Evolutionary conservation across 2,329 filamentous ascomycete genomes (phyloP).

Genomic region (Clarireedia monteithiana): DNA sequence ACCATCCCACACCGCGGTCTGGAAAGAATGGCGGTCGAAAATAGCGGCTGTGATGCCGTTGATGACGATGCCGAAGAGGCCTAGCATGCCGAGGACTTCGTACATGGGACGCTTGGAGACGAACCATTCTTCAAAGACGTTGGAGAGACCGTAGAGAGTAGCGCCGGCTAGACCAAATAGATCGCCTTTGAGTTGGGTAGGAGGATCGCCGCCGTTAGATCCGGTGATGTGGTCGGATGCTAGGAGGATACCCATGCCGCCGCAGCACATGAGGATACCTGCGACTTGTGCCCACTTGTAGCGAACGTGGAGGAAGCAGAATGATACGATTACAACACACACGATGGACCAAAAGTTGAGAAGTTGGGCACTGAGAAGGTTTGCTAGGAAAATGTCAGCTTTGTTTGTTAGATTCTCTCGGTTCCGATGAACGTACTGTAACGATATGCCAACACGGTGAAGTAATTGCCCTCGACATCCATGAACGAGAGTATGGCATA

Average conservation of each 20-base stretch:
- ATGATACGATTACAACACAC: slow-evolving; percentile 79
- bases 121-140: slow-evolving; percentile 91
- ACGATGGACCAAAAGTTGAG: slow-evolving; percentile 99
- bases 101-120: slow-evolving; percentile 81
- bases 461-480: slow-evolving; percentile 97
- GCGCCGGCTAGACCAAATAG: slow-evolving; percentile 85
- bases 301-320: slow-evolving; percentile 74
- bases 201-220: slow-evolving; percentile 56
- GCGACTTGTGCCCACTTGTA: slow-evolving; percentile 81
- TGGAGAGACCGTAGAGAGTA: slow-evolving; percentile 83
- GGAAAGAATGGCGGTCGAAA: slow-evolving; percentile 75
- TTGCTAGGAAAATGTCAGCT: slow-evolving; percentile 44
- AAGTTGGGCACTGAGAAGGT: slow-evolving; percentile 84
- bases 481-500: slow-evolving; percentile 89
- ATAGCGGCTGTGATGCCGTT: slow-evolving; percentile 87
- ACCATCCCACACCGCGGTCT: slow-evolving; percentile 54
- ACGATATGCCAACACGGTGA: slow-evolving; percentile 88
- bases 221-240: slow-evolving; percentile 81
- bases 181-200: slow-evolving; percentile 81
- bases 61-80: slow-evolving; percentile 81
- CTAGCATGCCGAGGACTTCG: slow-evolving; percentile 87
- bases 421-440: slow-evolving; percentile 25
- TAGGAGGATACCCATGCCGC: slow-evolving; percentile 79
- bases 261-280: slow-evolving; percentile 85
- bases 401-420: neutral